These are phyloP conservation scores for Gastrodia elata DNA, from an alignment of 106 monocot genomes.

Conservation along the genomic window DNA sequence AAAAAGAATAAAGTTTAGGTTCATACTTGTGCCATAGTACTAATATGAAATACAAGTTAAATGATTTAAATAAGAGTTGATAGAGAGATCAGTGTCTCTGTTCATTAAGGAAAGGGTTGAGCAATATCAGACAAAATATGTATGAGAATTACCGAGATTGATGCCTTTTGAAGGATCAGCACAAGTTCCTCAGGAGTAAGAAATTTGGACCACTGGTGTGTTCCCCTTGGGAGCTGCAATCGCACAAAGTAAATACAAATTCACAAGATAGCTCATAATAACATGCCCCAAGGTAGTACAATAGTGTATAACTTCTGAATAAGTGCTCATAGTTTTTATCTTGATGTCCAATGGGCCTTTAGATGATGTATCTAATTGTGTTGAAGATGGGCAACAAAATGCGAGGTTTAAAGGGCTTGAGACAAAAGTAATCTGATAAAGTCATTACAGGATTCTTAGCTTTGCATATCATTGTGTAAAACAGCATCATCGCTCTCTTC, in stretches of 20 bases:
- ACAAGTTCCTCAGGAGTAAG: conserved; percentile 85
- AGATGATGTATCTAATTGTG: background rate
- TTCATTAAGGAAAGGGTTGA: no score
- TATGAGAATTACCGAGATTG: conserved; percentile 54
- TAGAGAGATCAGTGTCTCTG: no score
- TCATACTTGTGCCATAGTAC: no score
- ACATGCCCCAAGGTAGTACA: background rate
- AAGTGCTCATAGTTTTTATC: background rate
- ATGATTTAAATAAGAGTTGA: no score
- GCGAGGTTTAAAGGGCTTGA: background rate
- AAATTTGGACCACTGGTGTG: conserved; percentile 90
- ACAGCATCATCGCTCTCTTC: background rate
- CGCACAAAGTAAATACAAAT: background rate
- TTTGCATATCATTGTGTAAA: background rate
- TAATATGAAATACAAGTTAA: no score
- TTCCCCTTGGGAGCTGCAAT: conserved; percentile 82
- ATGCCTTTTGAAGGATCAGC: conserved; percentile 64
- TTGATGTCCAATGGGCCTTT: background rate
- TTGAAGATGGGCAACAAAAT: background rate
- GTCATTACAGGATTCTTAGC: background rate
- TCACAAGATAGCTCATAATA: background rate
- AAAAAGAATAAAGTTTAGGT: no score
- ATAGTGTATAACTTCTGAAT: background rate
- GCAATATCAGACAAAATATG: background rate
- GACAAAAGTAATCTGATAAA: background rate